Evolutionary conservation across 2,329 filamentous ascomycete species (phyloP).

Genomic region (Curvularia sp.): DNA sequence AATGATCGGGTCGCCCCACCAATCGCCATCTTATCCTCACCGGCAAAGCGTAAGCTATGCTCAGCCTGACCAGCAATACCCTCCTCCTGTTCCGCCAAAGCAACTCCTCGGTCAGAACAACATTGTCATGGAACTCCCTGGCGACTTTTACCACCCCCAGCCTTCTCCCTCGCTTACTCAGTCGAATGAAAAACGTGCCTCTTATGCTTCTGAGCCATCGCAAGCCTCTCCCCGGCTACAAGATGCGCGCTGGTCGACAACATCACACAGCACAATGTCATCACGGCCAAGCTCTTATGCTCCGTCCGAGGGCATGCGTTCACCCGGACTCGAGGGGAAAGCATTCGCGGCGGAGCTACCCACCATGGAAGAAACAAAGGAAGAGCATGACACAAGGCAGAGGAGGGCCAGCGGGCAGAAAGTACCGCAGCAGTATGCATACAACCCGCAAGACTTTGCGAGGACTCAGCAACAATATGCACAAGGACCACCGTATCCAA

Average conservation of each 20-base stretch:
- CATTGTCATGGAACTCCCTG: conserved; percentile 54
- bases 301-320: conserved; percentile 45
- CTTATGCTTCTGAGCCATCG: conserved; percentile 30
- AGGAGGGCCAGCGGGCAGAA: conserved; percentile 25
- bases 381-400: conserved; percentile 39
- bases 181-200: conserved; percentile 35
- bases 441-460: conserved; percentile 48
- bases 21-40: conserved; percentile 30
- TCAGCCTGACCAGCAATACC: conserved; percentile 19
- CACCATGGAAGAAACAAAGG: conserved; percentile 46
- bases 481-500: conserved; percentile 18
- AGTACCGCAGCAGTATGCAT: conserved; percentile 36
- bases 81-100: conserved; percentile 26
- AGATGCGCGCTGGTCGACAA: conserved; percentile 45
- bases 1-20: conserved; percentile 39
- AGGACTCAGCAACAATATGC: conserved; percentile 25
- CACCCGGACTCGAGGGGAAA: conserved; percentile 45
- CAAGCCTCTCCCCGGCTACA: conserved; percentile 37
- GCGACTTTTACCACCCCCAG: conserved; percentile 51
- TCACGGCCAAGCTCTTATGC: conserved; percentile 49
- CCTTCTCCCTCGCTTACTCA: conserved; percentile 37
- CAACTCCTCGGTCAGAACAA: conserved; percentile 39
- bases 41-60: conserved; percentile 11
- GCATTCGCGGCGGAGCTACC: conserved; percentile 46
- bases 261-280: conserved; percentile 36